Conservation (phyloP, 2,329 filamentous ascomycete genomes). For the Ophiocordyceps sinensis region DNA sequence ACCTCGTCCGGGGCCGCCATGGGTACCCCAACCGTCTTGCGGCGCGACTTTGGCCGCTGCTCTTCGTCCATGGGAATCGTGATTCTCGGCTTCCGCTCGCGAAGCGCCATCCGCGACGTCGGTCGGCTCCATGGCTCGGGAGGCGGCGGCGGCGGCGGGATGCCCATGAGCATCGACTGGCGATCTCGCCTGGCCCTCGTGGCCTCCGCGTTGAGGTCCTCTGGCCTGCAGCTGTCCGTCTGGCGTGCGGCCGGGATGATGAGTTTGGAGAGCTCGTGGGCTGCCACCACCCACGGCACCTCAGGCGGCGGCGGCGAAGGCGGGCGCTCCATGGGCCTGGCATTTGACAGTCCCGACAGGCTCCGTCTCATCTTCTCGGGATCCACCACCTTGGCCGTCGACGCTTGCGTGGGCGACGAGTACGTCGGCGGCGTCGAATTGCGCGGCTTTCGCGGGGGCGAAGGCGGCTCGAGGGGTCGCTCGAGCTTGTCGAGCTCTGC, state of each 20-base stretch:
- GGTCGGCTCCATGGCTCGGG: conserved; percentile 23
- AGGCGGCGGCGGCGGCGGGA: conserved; percentile 9
- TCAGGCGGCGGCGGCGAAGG: conserved; percentile 62
- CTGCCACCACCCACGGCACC: conserved; percentile 74
- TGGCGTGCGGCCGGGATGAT: conserved; percentile 65
- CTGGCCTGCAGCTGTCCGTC: conserved; percentile 59
- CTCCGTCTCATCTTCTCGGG: conserved; percentile 51
- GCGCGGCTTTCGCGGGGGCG: conserved; percentile 38
- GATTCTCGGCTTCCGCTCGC: conserved; percentile 51
- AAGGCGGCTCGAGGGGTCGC: conserved; percentile 32
- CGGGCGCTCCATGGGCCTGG: conserved; percentile 16
- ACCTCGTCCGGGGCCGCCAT: conserved; percentile 15
- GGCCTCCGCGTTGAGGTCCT: conserved; percentile 63
- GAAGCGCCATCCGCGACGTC: conserved; percentile 53
- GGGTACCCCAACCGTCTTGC: conserved; percentile 46
- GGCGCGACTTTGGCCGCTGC: conserved; percentile 27
- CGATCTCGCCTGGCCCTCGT: conserved; percentile 49
- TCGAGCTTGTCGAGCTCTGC: conserved; percentile 57
- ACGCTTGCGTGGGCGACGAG: conserved; percentile 78
- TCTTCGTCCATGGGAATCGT: conserved; percentile 38
- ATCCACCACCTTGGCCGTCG: conserved; percentile 63
- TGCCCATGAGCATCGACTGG: conserved; percentile 32
- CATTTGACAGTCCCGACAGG: conserved; percentile 35
- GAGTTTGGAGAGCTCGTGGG: conserved; percentile 67
- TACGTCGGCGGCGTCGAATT: conserved; percentile 54